Base-by-base conservation (phyloP, 2,329 filamentous ascomycete genomes). In the Macrophomina pseudophaseolina region DNA sequence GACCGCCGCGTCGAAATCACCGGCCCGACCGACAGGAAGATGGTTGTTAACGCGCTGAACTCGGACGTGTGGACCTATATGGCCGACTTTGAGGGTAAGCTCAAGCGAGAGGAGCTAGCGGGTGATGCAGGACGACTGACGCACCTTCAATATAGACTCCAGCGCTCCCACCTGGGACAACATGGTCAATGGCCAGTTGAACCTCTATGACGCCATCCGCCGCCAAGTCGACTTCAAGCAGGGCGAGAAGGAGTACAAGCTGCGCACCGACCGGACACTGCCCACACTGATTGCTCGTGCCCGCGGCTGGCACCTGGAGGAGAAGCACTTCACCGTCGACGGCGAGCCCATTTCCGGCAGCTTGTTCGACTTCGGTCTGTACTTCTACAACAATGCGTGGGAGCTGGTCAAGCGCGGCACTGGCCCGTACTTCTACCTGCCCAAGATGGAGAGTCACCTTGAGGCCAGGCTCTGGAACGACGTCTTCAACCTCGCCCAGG, bases 391-490 rank as follows among this genome's bases (percentile, higher is more conserved):
- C 88, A 99, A 97, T 80, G 95, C 94, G 70, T 85, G 90, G 75
- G 93, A 97, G 85, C 86, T 94, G 60, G 88, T 97, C 74, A 90
- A 90, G 80, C 88, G 88, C 70, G 95, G 95, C 69, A 86, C 87
- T 71, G 95, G 95, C 63, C 95, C 95, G 67, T 98, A 99, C 88
- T 99, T 97, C 81, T 97, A 97, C 83, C 89, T 97, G 58, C 93
- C 94, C 75, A 97, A 97, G 88, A 94, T 97, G 92, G 94, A 97
- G 84, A 96, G 92, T 63, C 94, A 98, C 82, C 90, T 97, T 65
- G 95, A 99, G 85, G 95, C 95, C 48, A 89, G 95, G 70, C 88
- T 99, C 63, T 99, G 95, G 95, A 98, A 99, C 79, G 95, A 99
- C 76, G 94, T 87, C 68, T 98, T 98, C 88, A 97, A 97, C 85